Conservation (phyloP, 2,329 filamentous ascomycete species). For the Macrophomina tecta region DNA sequence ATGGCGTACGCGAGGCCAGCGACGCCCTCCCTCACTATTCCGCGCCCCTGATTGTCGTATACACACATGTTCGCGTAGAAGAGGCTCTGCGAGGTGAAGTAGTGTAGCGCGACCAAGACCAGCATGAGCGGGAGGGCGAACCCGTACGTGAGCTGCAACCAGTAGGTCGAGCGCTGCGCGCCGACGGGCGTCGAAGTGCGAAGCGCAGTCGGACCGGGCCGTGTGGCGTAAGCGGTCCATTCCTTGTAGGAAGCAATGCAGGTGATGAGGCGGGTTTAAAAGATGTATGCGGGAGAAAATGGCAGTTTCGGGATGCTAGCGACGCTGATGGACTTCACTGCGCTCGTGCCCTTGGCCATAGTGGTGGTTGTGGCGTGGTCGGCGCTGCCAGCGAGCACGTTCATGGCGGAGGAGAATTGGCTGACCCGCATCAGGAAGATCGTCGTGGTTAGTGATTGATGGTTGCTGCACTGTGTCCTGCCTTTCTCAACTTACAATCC, state of each 20-base stretch:
- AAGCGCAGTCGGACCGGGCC: conserved; percentile 38
- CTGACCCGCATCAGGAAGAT: too few species aligned
- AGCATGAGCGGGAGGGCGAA: conserved; percentile 46
- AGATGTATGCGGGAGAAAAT: conserved; percentile 53
- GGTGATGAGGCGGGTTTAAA: conserved; percentile 55
- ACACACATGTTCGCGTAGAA: conserved; percentile 42
- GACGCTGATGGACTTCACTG: background rate
- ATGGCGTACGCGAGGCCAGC: too few species aligned
- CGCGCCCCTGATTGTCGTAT: too few species aligned
- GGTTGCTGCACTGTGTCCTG: too few species aligned
- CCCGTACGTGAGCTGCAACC: conserved; percentile 47
- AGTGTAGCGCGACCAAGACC: conserved; percentile 46
- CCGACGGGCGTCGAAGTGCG: conserved; percentile 46
- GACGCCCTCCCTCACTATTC: too few species aligned
- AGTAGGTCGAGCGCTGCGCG: conserved; percentile 49
- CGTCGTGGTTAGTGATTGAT: too few species aligned
- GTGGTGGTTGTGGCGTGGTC: background rate
- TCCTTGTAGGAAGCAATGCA: conserved; percentile 55
- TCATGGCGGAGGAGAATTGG: too few species aligned
- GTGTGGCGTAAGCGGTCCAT: conserved; percentile 48
- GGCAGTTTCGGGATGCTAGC: conserved; percentile 36
- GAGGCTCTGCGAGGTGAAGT: conserved; percentile 51
- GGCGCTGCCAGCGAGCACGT: background rate
- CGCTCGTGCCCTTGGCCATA: too few species aligned
- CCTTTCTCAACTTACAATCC: too few species aligned